Base-by-base conservation (phyloP, 1,139 yeast genomes). In the Tardiomyces digboiensis region DNA sequence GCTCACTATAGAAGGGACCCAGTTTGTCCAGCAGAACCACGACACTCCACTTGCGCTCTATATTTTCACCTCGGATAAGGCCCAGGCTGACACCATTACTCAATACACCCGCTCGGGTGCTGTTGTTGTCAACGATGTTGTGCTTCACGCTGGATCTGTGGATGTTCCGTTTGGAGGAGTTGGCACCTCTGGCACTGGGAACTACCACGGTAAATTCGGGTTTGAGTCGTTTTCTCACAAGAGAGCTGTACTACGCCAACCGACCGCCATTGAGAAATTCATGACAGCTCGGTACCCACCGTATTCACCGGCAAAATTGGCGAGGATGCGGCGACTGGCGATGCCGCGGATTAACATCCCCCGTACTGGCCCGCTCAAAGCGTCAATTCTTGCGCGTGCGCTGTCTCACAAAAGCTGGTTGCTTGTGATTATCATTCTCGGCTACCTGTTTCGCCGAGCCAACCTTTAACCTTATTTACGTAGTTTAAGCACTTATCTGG, bases 91-190 rank as follows among this genome's bases (percentile, higher is more conserved):
- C 38, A 59, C 59, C 40, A 75, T 88, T 44, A 64, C 75, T 48
- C 62, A 67, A 7, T 58, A 69, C 16, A 68, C 87, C 20, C 74
- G 94, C 56, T 81, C 94, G 0, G 97, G 97, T 21, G 87, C 77
- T 10, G 69, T 80, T 14, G 61, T 78, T 40, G 68, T 86, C 49
- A 87, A 88, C 58, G 97, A 89, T 51, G 73, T 80, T 1, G 47
- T 87, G 45, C 52, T 86, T 57, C 95, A 88, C 50, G 88, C 77
- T 39, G 89, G 77, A 0, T 71, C 84, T 46, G 53, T 71, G n/a
- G 72, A 74, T 47, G 76, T 87, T 5, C 97, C 97, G 22, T 89
- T 91, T 65, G 97, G 97, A 37, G 98, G 98, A 36, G 67, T 88
- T 47, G 97, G 97, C 18, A 62, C 65, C 22, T 85, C 95, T 0